Evolutionary conservation across 495 filamentous ascomycete genomes (phyloP).

Genomic region (Usnea hakonensis): DNA sequence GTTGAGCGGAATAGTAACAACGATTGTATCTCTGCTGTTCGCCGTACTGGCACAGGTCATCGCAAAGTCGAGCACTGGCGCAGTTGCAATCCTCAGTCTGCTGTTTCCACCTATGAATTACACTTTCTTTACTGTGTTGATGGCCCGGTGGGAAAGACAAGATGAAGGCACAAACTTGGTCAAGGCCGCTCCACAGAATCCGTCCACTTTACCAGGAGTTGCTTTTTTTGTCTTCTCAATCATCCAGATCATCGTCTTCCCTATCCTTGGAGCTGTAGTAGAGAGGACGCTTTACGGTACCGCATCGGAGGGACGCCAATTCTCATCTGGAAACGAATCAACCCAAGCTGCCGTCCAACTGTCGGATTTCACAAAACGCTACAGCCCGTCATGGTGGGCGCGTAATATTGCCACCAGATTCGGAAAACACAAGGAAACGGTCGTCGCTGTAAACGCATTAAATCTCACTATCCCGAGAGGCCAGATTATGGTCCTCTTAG

Average conservation of each 20-base stretch:
- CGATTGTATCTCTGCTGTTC: slow-evolving; percentile 56
- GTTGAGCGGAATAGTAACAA: slow-evolving; percentile 62
- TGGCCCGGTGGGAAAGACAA: slow-evolving; percentile 60
- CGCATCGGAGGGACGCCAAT: slow-evolving; percentile 50
- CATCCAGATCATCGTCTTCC: slow-evolving; percentile 66
- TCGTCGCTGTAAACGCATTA: slow-evolving; percentile 64
- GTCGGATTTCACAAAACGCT: slow-evolving; percentile 63
- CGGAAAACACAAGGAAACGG: slow-evolving; percentile 49
- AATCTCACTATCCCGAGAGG: slow-evolving; percentile 59
- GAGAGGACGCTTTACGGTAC: slow-evolving; percentile 73
- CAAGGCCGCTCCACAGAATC: slow-evolving; percentile 48
- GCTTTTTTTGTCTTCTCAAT: slow-evolving; percentile 61
- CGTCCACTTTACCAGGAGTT: slow-evolving; percentile 56
- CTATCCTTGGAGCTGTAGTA: slow-evolving; percentile 59
- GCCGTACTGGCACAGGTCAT: slow-evolving; percentile 63
- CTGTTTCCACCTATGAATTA: slow-evolving; percentile 70
- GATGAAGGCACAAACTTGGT: slow-evolving; percentile 47
- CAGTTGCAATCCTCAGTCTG: slow-evolving; percentile 55
- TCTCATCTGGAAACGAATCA: slow-evolving; percentile 34
- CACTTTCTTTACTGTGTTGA: slow-evolving; percentile 58
- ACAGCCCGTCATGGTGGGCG: slow-evolving; percentile 55
- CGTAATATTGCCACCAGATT: slow-evolving; percentile 41
- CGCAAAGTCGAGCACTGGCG: slow-evolving; percentile 44
- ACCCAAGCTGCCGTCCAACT: slow-evolving; percentile 50
- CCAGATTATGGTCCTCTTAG: slow-evolving; percentile 72